Evolutionary conservation across 305 asterid species (phyloP).

Genomic region (Stenogyne calaminthoides): DNA sequence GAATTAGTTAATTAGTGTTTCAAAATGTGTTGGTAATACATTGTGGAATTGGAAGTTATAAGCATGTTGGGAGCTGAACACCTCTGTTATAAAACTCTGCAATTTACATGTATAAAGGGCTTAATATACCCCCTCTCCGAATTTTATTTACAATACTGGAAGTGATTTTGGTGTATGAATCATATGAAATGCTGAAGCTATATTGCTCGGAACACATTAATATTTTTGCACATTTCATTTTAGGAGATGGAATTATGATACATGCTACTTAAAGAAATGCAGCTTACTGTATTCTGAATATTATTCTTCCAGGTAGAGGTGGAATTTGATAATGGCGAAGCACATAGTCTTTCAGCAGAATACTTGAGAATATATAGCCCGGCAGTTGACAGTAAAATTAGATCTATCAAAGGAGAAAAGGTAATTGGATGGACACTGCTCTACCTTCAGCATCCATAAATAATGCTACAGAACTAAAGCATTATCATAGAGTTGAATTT

Average conservation of each 20-base stretch:
- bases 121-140: neutral
- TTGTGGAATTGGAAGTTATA: neutral
- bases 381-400: slow-evolving; percentile 77
- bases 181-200: neutral
- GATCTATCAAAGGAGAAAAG: slow-evolving; percentile 82
- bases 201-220: too few species aligned
- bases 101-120: neutral
- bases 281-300: too few species aligned
- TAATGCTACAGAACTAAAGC: neutral
- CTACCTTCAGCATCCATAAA: neutral
- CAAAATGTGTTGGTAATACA: neutral
- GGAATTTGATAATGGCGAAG: too few species aligned
- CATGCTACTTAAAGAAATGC: too few species aligned
- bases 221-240: too few species aligned
- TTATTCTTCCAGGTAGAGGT: too few species aligned
- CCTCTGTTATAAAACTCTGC: neutral
- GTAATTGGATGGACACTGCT: slow-evolving; percentile 31
- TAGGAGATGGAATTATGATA: too few species aligned
- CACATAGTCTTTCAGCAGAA: too few species aligned
- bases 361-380: slow-evolving; percentile 75
- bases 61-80: neutral
- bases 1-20: too few species aligned
- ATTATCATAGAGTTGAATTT: neutral
- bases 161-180: neutral
- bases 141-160: neutral